phyloP scores from a whole-genome alignment of 2,329 filamentous ascomycete genomes.

The Cytospora mali region DNA sequence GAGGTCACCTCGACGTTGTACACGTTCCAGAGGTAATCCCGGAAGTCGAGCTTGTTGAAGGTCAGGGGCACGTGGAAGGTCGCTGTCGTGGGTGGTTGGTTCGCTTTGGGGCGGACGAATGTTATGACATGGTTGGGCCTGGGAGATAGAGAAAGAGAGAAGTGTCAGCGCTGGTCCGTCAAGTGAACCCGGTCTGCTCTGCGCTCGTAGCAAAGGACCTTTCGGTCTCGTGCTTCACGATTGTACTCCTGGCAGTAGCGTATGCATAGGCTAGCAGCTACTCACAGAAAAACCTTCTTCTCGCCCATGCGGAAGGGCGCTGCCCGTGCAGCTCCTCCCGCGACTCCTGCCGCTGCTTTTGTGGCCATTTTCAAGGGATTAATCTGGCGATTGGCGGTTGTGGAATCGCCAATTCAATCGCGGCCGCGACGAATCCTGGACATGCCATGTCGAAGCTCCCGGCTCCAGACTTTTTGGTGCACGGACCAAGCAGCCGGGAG shows the following conservation, averaged over 20 bases:
- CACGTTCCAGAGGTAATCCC: conserved; percentile 87
- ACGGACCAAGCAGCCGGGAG: conserved; percentile 9
- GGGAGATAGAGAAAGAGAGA: conserved; percentile 18
- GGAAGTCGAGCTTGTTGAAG: conserved; percentile 95
- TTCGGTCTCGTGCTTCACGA: background rate
- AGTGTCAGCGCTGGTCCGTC: background rate
- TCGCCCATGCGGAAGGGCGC: conserved; percentile 52
- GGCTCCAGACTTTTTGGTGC: conserved; percentile 24
- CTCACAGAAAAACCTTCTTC: conserved; percentile 61
- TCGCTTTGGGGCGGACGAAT: conserved; percentile 70
- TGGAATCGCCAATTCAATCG: conserved; percentile 14
- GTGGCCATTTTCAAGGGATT: conserved; percentile 21
- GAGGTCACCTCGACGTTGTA: conserved; percentile 75
- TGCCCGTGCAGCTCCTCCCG: conserved; percentile 41
- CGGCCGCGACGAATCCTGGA: background rate
- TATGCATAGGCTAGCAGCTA: conserved; percentile 17
- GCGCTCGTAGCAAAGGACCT: background rate
- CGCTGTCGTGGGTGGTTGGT: conserved; percentile 77
- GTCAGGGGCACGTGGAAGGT: conserved; percentile 87
- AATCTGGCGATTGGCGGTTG: background rate
- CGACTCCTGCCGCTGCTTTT: conserved; percentile 38
- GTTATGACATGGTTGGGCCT: conserved; percentile 83
- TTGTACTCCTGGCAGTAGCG: background rate
- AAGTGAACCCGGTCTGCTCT: no score
- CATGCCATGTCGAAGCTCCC: conserved; percentile 6